Percentiles rank a stretch among this genome's conserved stretches.
Conservation (phyloP, 495 filamentous ascomycete species). For the Glonium stellatum region DNA sequence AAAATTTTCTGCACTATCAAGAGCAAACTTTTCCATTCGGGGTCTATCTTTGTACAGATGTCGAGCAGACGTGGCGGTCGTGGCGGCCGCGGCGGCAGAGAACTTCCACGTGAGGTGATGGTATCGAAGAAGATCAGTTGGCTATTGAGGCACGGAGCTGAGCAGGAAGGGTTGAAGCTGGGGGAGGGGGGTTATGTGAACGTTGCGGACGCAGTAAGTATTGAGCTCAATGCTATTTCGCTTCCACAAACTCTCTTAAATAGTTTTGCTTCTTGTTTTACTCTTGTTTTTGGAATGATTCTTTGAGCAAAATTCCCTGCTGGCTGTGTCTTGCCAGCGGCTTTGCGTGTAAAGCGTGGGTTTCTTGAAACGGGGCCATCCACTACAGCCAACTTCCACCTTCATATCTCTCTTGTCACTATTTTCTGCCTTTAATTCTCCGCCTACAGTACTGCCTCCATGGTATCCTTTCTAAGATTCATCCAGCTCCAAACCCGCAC, state of each 20-base stretch:
- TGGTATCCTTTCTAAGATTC: neutral
- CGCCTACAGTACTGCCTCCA: neutral
- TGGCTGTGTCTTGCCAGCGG: too few species aligned
- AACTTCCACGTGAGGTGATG: slow-evolving; percentile 49
- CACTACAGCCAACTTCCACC: too few species aligned
- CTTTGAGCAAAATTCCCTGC: too few species aligned
- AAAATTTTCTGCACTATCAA: neutral
- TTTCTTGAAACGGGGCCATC: too few species aligned
- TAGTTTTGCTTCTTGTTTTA: too few species aligned
- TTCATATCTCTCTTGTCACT: too few species aligned
- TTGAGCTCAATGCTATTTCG: slow-evolving; percentile 11
- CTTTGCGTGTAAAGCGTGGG: too few species aligned
- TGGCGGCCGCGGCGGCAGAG: slow-evolving; percentile 35
- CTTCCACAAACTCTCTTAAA: too few species aligned
- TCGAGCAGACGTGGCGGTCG: slow-evolving; percentile 21
- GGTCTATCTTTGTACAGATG: slow-evolving; percentile 1
- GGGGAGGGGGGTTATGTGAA: slow-evolving; percentile 74
- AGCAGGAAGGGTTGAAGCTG: slow-evolving; percentile 66
- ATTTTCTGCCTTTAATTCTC: too few species aligned
- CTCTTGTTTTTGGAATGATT: too few species aligned
- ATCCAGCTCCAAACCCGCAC: slow-evolving; percentile 61
- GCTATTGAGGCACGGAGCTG: slow-evolving; percentile 77
- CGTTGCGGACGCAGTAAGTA: slow-evolving; percentile 66
- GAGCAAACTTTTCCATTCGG: neutral
- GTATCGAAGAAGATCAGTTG: slow-evolving; percentile 76